A percentile compares a stretch with the other conserved stretches of the same genome.
Conservation (phyloP, 371 early-diverging fungal genomes). For the Rhizopus delemar region DNA sequence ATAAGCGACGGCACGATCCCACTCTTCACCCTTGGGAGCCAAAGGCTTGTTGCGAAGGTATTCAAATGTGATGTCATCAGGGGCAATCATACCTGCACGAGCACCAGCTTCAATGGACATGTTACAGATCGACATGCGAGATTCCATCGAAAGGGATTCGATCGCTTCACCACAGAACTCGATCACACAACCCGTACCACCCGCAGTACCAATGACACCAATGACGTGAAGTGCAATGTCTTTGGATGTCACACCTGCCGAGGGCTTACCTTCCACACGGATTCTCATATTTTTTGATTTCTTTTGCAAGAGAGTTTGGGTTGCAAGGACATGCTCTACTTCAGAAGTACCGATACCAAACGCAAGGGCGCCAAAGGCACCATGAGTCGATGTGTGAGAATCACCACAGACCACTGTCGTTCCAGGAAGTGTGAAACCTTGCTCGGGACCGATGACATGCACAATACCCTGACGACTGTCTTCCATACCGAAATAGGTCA, state of each 20-base stretch:
- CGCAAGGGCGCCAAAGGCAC: constrained; percentile 74
- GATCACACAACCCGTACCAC: constrained; percentile 71
- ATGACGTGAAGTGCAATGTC: constrained; percentile 71
- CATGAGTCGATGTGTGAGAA: constrained; percentile 74
- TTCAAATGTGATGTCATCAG: constrained; percentile 68
- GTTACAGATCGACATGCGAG: constrained; percentile 74
- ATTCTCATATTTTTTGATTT: constrained; percentile 73
- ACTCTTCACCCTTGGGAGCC: constrained; percentile 61
- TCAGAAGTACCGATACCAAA: constrained; percentile 78
- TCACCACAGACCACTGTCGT: constrained; percentile 75
- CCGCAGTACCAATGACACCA: constrained; percentile 72
- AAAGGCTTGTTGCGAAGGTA: constrained; percentile 64
- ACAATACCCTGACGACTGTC: constrained; percentile 74
- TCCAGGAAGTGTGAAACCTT: constrained; percentile 73
- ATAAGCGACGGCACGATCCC: constrained; percentile 64
- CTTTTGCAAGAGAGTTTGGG: constrained; percentile 68
- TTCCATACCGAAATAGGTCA: constrained; percentile 69
- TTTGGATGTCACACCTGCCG: constrained; percentile 64
- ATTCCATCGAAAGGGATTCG: constrained; percentile 58
- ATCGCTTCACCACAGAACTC: constrained; percentile 62
- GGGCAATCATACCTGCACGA: constrained; percentile 74
- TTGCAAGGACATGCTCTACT: constrained; percentile 74
- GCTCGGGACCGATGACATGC: constrained; percentile 75
- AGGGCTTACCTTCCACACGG: constrained; percentile 51
- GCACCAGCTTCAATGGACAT: constrained; percentile 78